Evolutionary conservation across 306 rosid species (phyloP), one percentile per base, ranked within the genome.

Genomic region (Parietaria judaica): DNA sequence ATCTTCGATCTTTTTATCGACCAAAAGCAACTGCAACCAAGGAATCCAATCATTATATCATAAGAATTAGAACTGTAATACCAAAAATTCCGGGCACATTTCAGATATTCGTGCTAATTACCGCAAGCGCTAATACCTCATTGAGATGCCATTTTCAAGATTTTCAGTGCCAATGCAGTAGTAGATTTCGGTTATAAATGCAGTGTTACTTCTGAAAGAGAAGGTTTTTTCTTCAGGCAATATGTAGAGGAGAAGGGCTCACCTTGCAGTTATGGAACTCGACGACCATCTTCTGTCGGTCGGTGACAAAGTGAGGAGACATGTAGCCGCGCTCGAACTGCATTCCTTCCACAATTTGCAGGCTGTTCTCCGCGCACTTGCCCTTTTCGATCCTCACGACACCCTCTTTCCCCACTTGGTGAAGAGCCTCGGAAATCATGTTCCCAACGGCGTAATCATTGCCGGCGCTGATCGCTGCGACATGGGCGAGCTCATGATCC

Each of bases 261-360:
- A 87, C 97, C 97, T 87, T 85, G 84, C 97, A 91, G 58, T 87
- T 60, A 50, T 87, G 89, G 66, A 87, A 79, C 76, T 91, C 97
- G 36, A 75, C 80, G 5, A 64, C 77, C 96, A 69, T 87, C 80
- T 83, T 91, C 62, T 67, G 74, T 69, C 81, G 64, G 63, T 91
- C 82, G 14, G 85, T 91, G 65, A 91, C 92, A 39, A 87, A 85
- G 70, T 91, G 85, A 11, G 86, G 89, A 6, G 97, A 87, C 52
- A 87, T 69, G 79, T 85, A 91, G 63, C 97, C 96, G 0, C 89
- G 86, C 64, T 85, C 92, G 58, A 91, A 87, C 66, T 87, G 86
- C 97, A 91, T 91, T 67, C 97, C 97, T 77, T 91, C 97, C 8
- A 87, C 96, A 66, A 91, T 66, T 75, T 91, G 71, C 56, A 91